phyloP scores from a whole-genome alignment of 805 yeast genomes.

The Citeromyces nyonsensis region DNA sequence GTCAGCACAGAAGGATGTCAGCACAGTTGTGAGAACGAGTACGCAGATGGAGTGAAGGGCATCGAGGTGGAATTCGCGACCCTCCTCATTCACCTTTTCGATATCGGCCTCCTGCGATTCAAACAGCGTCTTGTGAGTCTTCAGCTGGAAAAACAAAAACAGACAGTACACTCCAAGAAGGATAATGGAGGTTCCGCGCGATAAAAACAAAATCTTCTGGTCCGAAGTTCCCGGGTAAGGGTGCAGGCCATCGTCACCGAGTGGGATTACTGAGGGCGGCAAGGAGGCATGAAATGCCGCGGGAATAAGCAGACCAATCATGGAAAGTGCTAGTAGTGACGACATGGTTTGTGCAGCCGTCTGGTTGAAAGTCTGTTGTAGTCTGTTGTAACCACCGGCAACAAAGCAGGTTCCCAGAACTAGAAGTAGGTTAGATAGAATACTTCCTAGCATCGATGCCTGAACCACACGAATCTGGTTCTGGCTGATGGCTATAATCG shows the following conservation, averaged over 20 bases:
- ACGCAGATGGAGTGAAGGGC: conserved; percentile 36
- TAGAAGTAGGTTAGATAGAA: conserved; percentile 72
- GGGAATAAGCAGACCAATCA: conserved; percentile 80
- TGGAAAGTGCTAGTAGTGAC: conserved; percentile 80
- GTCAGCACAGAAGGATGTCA: conserved; percentile 88
- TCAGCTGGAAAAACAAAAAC: conserved; percentile 76
- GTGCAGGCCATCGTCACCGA: conserved; percentile 9
- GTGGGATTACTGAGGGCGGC: conserved; percentile 23
- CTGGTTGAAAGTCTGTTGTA: conserved; percentile 82
- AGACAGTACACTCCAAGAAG: conserved; percentile 63
- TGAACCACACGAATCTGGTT: conserved; percentile 91
- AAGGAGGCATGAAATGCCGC: conserved; percentile 89
- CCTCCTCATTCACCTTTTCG: conserved; percentile 21
- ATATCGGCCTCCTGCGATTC: conserved; percentile 24
- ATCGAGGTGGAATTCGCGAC: conserved; percentile 15
- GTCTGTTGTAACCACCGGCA: conserved; percentile 79
- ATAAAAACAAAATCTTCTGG: conserved; percentile 45
- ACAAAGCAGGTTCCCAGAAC: conserved; percentile 94
- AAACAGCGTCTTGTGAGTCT: conserved; percentile 69
- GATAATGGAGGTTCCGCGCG: conserved; percentile 77
- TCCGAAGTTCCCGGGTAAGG: conserved; percentile 13
- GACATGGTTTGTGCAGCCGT: conserved; percentile 98
- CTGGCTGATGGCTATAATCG: conserved; percentile 72
- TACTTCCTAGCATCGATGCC: conserved; percentile 93
- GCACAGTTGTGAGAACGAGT: conserved; percentile 50